Conservation (phyloP, 768 basidiomycete genomes). For the Nidularia sp. region DNA sequence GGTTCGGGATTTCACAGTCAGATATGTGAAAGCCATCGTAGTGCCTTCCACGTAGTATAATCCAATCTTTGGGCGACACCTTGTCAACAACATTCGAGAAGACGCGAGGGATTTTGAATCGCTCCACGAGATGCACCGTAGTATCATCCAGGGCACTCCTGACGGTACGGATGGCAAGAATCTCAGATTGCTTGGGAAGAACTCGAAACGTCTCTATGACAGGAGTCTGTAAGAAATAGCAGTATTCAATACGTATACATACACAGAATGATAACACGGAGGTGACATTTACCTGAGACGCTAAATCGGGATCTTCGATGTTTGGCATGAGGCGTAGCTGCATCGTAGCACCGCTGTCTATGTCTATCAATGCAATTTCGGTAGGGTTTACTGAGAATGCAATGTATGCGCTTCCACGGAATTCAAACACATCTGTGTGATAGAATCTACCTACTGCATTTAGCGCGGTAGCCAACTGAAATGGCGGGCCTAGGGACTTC, state of each 20-base stretch:
- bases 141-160: slow-evolving; percentile 10
- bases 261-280: too few relatives aligned
- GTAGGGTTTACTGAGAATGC: neutral
- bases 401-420: neutral
- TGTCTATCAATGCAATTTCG: neutral
- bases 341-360: neutral
- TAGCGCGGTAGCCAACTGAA: neutral
- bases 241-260: neutral
- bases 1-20: slow-evolving; percentile 28
- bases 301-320: too few relatives aligned
- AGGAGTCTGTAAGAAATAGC: neutral
- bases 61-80: slow-evolving; percentile 9
- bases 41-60: slow-evolving; percentile 16
- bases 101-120: slow-evolving; percentile 15
- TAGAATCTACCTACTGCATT: neutral
- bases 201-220: slow-evolving; percentile 16
- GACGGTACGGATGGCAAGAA: slow-evolving; percentile 46
- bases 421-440: neutral
- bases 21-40: slow-evolving; percentile 31
- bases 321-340: too few relatives aligned
- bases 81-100: slow-evolving; percentile 10
- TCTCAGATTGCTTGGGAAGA: slow-evolving; percentile 44
- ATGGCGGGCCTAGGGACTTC: neutral
- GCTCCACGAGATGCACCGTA: slow-evolving; percentile 20
- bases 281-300: too few relatives aligned